Evolutionary conservation across 352 stramenopile genomes (phyloP), one percentile per base, ranked within the genome.

Genomic region (Aphanomyces cochlioides): DNA sequence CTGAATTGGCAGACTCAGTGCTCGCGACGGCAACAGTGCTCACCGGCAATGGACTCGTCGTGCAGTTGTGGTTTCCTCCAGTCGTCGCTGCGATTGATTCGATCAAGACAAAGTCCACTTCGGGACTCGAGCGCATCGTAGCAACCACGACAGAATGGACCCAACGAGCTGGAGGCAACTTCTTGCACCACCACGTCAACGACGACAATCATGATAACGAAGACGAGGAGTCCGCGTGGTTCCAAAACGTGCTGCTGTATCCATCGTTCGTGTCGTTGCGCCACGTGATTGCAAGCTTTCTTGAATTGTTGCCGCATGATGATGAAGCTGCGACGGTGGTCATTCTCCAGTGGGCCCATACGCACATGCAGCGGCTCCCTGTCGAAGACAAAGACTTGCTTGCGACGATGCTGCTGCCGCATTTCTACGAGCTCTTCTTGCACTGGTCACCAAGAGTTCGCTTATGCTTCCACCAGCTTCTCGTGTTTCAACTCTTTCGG

Each of bases 381-480:
- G 15, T 54, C 17, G 59, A 67, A 3, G 40, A 28, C 7, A 67
- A 90, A 53, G 80, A 76, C 63, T 79, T 90, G 40, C 72, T 93
- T 17, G 59, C 37, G 7, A 86, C 89, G 66, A 78, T 80, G 6
- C 71, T 93, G 10, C 78, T 91, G 12, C 82, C 90, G 71, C 88
- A 89, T 79, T 81, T 75, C 5, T 67, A 56, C 41, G 21, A 6
- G 6, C 75, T 93, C n/a, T 93, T 91, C 37, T 65, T 93, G 45
- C 85, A 93, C 70, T 93, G 85, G 85, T 89, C 90, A 59, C 72
- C 72, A 2, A 79, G 88, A n/a, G 85, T 93, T 7, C 75, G 85
- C 12, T 77, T 73, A 45, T 82, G 78, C 54, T 90, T 90, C 54
- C 83, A 90, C 50, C 83, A 91, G 72, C 19, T 93, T 12, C 74